Percentiles rank a stretch among this genome's conserved stretches.
These are phyloP conservation scores for Aaosphaeria arxii DNA, from an alignment of 2,329 filamentous ascomycete genomes.

Conservation along the genomic window DNA sequence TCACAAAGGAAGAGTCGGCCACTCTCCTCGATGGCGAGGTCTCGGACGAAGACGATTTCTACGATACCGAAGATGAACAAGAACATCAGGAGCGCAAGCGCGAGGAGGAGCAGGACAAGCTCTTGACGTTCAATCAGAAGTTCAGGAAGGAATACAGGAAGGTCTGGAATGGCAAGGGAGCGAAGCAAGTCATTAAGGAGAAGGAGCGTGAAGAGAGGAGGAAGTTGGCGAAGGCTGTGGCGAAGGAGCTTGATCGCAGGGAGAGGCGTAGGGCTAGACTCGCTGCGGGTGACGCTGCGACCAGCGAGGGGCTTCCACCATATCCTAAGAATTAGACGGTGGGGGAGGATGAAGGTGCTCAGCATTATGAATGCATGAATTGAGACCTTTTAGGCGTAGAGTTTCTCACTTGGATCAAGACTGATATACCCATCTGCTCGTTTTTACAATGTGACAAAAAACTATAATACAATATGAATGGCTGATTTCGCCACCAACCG, in stretches of 20 bases:
- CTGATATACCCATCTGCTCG: neutral
- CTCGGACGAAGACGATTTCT: conserved; percentile 22
- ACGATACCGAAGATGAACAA: conserved; percentile 29
- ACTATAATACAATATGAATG: too few relatives aligned
- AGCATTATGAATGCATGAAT: neutral
- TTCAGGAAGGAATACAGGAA: conserved; percentile 28
- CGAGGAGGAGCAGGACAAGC: conserved; percentile 24
- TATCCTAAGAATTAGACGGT: neutral
- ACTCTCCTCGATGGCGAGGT: conserved; percentile 10
- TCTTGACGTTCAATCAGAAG: conserved; percentile 26
- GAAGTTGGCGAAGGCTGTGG: conserved; percentile 30
- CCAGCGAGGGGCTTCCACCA: neutral
- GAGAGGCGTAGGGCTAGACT: conserved; percentile 22
- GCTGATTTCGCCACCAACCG: too few relatives aligned
- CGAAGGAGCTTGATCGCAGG: conserved; percentile 23
- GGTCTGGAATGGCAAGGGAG: conserved; percentile 27
- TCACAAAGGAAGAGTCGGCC: conserved; percentile 18
- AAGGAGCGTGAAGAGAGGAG: conserved; percentile 28
- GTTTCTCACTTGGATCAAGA: neutral
- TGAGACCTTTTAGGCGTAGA: neutral
- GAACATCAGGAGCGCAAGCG: conserved; percentile 25
- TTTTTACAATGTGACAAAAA: too few relatives aligned
- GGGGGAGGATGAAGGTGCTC: neutral
- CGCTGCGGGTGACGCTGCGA: conserved; percentile 4
- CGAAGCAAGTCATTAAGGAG: conserved; percentile 21